Evolutionary conservation across 2,329 filamentous ascomycete genomes (phyloP), one percentile per base, ranked within the genome.

Genomic region (Cladobotryum mycophilum): DNA sequence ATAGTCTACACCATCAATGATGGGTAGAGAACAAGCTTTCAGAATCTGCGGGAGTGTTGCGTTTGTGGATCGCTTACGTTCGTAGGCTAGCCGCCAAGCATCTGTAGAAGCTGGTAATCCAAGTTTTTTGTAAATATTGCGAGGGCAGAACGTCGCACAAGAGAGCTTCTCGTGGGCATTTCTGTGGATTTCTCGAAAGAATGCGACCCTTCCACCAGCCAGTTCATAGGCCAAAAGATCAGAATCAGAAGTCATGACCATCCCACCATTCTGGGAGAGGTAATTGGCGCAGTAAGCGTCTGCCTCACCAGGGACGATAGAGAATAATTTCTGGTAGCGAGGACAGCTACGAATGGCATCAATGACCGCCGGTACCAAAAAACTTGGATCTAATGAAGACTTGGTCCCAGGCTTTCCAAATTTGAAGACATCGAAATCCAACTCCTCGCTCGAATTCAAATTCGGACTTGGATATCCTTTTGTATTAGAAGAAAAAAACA

Each of bases 231-330:
- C 76, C 1, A 95, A 71, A 8, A 96, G 75, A 62, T 97, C 92
- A 0, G 90, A 95, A 61, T 97, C 92, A n/a, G 82, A 84, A 0
- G 89, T 95, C 6, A 96, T 68, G 13, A 89, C 76, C 2, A 74
- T 71, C 1, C 80, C 81, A 2, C 76, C 73, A 30, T 73, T 62
- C 2, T 70, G 55, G n/a, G 73, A 74, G 6, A 88, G 76, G 48
- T 82, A 75, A 13, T 76, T 69, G 3, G 89, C 89, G 64, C 90
- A 96, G 68, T 82, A 93, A 20, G 76, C 69, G 63, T 97, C 92
- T 1, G 92, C 92, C 68, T 97, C 92, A 1, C 88, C 90, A 0
- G 89, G 83, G 0, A 95, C 85, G 12, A 93, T 74, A 20, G 74
- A 69, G 8, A 71, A 73, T 41, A 75, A 62, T 53, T 55, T 60